A percentile compares a stretch with the other conserved stretches of the same genome.
These are phyloP conservation scores for Rosa rugosa DNA, from an alignment of 306 rosid genomes.

Conservation along the genomic window DNA sequence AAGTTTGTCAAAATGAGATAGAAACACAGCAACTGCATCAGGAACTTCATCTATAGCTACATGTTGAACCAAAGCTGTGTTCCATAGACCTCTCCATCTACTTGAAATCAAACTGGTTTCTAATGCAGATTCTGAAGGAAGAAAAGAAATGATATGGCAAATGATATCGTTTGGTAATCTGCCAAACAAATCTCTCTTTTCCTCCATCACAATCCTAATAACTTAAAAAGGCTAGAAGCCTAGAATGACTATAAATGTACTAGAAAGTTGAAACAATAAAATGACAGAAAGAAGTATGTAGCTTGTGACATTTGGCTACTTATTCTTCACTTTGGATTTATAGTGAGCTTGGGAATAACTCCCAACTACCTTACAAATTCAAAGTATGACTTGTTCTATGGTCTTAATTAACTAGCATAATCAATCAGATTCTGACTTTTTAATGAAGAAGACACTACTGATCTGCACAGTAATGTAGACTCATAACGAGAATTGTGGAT, in stretches of 20 bases:
- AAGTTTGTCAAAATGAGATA: constrained; percentile 39
- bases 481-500: not conserved
- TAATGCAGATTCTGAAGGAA: constrained; percentile 61
- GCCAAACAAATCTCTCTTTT: constrained; percentile 13
- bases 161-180: constrained; percentile 50
- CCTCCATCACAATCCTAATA: constrained; percentile 15
- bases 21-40: constrained; percentile 34
- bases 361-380: not conserved
- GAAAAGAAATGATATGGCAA: constrained; percentile 53
- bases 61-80: constrained; percentile 34
- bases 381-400: constrained; percentile 5
- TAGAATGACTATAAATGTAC: not conserved
- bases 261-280: not conserved
- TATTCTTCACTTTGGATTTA: not conserved
- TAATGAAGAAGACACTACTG: not conserved
- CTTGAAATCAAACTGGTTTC: constrained; percentile 60
- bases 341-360: not conserved
- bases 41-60: constrained; percentile 38
- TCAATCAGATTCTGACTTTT: not conserved
- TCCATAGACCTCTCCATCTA: constrained; percentile 72
- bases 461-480: not conserved
- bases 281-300: not conserved
- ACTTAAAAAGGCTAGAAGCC: not conserved
- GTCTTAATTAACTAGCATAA: constrained; percentile 3
- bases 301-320: not conserved